These are phyloP conservation scores for Coleophoma crateriformis DNA, from an alignment of 2,329 filamentous ascomycete species.

Conservation along the genomic window DNA sequence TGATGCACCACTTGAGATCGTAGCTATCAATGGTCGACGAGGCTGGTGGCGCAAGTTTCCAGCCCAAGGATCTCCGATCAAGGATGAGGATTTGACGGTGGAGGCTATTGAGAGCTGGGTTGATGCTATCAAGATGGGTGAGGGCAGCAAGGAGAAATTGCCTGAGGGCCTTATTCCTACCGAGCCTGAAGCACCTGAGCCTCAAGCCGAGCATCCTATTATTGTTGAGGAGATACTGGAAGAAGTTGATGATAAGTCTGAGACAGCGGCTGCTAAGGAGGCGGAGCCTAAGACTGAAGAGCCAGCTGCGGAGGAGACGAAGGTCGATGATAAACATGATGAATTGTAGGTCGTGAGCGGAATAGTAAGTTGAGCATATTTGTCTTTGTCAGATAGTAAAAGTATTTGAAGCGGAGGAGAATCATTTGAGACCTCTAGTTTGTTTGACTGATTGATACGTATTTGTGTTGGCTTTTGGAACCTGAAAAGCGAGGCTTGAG, in stretches of 20 bases:
- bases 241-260: slow-evolving; percentile 1
- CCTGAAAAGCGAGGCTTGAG: no score
- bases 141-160: slow-evolving; percentile 73
- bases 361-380: neutral
- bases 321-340: slow-evolving; percentile 5
- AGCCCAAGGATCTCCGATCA: slow-evolving; percentile 13
- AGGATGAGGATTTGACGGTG: slow-evolving; percentile 43
- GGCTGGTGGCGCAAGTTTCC: slow-evolving; percentile 77
- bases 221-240: slow-evolving; percentile 25
- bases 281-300: slow-evolving; percentile 11
- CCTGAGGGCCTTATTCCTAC: slow-evolving; percentile 52
- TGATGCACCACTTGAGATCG: slow-evolving; percentile 56
- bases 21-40: slow-evolving; percentile 80
- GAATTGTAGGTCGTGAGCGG: neutral
- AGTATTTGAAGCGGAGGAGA: no score
- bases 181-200: slow-evolving; percentile 29
- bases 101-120: slow-evolving; percentile 77
- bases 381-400: neutral
- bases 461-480: no score
- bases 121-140: slow-evolving; percentile 84
- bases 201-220: slow-evolving; percentile 15
- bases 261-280: slow-evolving; percentile 9
- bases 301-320: slow-evolving; percentile 4
- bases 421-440: no score
- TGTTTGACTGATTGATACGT: no score